Evolutionary conservation across 148 eudicot genomes (phyloP).

Genomic region (Rhododendron mucronatum): DNA sequence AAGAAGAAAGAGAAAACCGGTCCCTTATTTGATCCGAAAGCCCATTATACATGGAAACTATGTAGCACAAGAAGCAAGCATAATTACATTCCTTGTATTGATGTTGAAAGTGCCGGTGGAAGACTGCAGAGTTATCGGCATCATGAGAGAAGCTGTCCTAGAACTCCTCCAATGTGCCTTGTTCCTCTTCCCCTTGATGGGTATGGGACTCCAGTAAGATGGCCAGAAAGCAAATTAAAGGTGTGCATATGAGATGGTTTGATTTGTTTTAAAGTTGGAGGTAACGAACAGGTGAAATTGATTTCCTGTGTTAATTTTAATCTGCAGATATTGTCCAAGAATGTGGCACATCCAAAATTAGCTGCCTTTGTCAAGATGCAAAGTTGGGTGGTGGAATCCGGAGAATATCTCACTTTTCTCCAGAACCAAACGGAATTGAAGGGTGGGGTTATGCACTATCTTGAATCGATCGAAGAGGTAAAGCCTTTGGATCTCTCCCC

Average conservation of each 20-base stretch:
- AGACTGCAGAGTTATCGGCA: slow-evolving; percentile 67
- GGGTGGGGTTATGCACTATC: slow-evolving; percentile 70
- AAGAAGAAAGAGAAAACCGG: slow-evolving; percentile 44
- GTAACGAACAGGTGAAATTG: not conserved
- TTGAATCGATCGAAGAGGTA: slow-evolving; percentile 92
- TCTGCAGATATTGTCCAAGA: slow-evolving; percentile 73
- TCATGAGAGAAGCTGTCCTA: slow-evolving; percentile 84
- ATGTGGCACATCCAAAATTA: slow-evolving; percentile 91
- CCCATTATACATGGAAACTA: slow-evolving; percentile 66
- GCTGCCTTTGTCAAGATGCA: slow-evolving; percentile 63
- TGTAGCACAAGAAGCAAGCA: slow-evolving; percentile 82
- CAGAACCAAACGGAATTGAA: slow-evolving; percentile 56
- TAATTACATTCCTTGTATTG: slow-evolving; percentile 95
- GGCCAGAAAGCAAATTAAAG: slow-evolving; percentile 87
- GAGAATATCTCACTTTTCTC: slow-evolving; percentile 77
- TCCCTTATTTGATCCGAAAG: slow-evolving; percentile 74
- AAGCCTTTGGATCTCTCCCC: not conserved
- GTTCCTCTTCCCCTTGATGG: slow-evolving; percentile 89
- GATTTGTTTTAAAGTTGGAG: not conserved
- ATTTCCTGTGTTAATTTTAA: slow-evolving; percentile 15
- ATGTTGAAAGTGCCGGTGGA: slow-evolving; percentile 53
- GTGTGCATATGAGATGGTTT: slow-evolving; percentile 26
- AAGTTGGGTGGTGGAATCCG: slow-evolving; percentile 62
- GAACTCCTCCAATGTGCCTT: slow-evolving; percentile 69
- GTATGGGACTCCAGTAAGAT: slow-evolving; percentile 65